Evolutionary conservation across 2,329 filamentous ascomycete genomes (phyloP).

Genomic region (Fonsecaea nubica): DNA sequence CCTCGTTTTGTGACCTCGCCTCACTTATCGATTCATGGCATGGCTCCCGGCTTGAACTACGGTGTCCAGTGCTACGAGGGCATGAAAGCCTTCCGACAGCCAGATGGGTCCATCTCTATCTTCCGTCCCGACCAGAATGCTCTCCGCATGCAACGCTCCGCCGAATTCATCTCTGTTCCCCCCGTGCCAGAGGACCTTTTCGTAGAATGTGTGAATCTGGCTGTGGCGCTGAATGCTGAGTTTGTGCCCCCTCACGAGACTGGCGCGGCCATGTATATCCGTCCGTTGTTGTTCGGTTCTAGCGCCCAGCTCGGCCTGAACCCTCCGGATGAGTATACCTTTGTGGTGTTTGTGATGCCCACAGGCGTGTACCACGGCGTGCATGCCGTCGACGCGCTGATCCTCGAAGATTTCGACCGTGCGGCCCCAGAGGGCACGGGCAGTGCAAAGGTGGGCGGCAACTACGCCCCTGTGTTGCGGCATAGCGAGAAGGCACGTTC

Average conservation of each 20-base stretch:
- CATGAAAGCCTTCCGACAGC: constrained; percentile 91
- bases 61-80: constrained; percentile 98
- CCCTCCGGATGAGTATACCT: constrained; percentile 90
- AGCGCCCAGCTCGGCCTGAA: constrained; percentile 84
- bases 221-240: constrained; percentile 85
- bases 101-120: constrained; percentile 75
- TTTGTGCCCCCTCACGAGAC: constrained; percentile 90
- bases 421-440: constrained; percentile 90
- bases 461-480: constrained; percentile 89
- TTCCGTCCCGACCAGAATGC: constrained; percentile 91
- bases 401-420: constrained; percentile 92
- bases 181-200: constrained; percentile 78
- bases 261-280: constrained; percentile 89
- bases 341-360: constrained; percentile 86
- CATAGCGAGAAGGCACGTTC: constrained; percentile 81
- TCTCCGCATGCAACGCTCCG: constrained; percentile 80
- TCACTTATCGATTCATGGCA: constrained; percentile 87
- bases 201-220: constrained; percentile 75
- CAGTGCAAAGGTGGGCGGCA: constrained; percentile 91
- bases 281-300: constrained; percentile 85
- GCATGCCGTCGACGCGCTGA: constrained; percentile 82
- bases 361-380: constrained; percentile 93
- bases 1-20: constrained; percentile 83
- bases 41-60: constrained; percentile 95
- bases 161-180: constrained; percentile 82